A percentile compares a stretch with the other conserved stretches of the same genome.
phyloP scores from a whole-genome alignment of 306 rosid genomes.

The Astragalus glycyphyllos region DNA sequence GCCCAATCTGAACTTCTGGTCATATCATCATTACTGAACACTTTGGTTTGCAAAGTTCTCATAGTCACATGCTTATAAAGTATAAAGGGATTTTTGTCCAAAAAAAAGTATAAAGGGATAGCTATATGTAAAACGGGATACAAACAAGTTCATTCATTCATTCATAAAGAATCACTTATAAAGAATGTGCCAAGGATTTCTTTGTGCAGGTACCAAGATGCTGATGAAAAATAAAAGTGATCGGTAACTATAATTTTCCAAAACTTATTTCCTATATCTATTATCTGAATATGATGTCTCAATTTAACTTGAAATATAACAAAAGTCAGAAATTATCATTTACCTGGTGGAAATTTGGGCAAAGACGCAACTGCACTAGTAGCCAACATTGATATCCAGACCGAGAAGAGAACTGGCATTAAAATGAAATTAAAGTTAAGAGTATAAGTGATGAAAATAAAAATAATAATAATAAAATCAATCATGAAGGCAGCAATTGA shows the following conservation, averaged over 20 bases:
- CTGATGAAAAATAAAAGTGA: conserved; percentile 20
- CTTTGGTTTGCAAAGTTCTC: neutral
- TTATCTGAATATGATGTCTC: conserved; percentile 3
- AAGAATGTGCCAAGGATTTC: conserved; percentile 20
- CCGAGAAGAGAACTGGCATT: conserved; percentile 33
- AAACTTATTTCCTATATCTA: conserved; percentile 9
- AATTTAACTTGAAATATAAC: conserved; percentile 13
- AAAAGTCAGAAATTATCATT: conserved; percentile 20
- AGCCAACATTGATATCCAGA: conserved; percentile 44
- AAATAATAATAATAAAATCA: conserved; percentile 16
- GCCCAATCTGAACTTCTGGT: conserved; percentile 19
- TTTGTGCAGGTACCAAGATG: neutral
- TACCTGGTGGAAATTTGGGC: conserved; percentile 54
- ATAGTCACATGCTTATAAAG: conserved; percentile 14
- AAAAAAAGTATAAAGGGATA: conserved; percentile 11
- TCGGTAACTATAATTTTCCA: neutral
- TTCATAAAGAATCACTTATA: neutral
- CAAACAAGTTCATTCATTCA: neutral
- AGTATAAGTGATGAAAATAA: conserved; percentile 25
- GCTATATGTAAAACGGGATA: conserved; percentile 11
- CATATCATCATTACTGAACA: conserved; percentile 1
- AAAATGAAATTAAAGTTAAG: conserved; percentile 6
- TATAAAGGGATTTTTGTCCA: neutral
- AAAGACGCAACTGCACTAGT: conserved; percentile 47
- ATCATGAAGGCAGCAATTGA: conserved; percentile 9